Conservation (phyloP, 495 filamentous ascomycete species). For the Penicillium ochrochloron region DNA sequence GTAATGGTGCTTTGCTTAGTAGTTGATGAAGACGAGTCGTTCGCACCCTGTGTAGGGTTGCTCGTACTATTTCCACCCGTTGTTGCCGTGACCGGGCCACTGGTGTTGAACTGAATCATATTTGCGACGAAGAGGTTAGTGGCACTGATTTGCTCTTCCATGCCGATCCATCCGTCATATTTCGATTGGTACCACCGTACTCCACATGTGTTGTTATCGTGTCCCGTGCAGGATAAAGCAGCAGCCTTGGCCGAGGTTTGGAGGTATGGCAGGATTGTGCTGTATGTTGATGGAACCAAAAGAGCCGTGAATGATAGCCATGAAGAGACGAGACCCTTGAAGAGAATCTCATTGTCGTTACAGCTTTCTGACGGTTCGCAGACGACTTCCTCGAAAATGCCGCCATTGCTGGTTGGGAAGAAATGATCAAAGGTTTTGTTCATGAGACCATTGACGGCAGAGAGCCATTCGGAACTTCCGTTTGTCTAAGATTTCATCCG, state of each 20-base stretch:
- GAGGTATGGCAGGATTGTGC: slow-evolving; percentile 67
- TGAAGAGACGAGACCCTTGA: slow-evolving; percentile 79
- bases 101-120: slow-evolving; percentile 34
- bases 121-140: slow-evolving; percentile 58
- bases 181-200: slow-evolving; percentile 66
- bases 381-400: slow-evolving; percentile 63
- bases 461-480: slow-evolving; percentile 49
- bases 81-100: slow-evolving; percentile 31
- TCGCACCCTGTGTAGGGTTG: slow-evolving; percentile 43
- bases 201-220: slow-evolving; percentile 69
- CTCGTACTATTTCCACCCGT: slow-evolving; percentile 41
- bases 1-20: slow-evolving; percentile 45
- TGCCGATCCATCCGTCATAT: slow-evolving; percentile 68
- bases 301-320: slow-evolving; percentile 79
- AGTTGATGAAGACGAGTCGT: slow-evolving; percentile 20
- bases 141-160: slow-evolving; percentile 58
- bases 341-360: slow-evolving; percentile 75
- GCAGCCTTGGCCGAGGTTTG: slow-evolving; percentile 70
- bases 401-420: slow-evolving; percentile 56
- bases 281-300: slow-evolving; percentile 64
- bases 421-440: slow-evolving; percentile 45
- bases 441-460: slow-evolving; percentile 58
- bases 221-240: slow-evolving; percentile 67
- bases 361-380: slow-evolving; percentile 67
- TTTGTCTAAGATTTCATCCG: slow-evolving; percentile 20